A percentile compares a stretch with the other conserved stretches of the same genome.
phyloP scores from a whole-genome alignment of 352 stramenopile species.

The Globisporangium cylindrosporum region DNA sequence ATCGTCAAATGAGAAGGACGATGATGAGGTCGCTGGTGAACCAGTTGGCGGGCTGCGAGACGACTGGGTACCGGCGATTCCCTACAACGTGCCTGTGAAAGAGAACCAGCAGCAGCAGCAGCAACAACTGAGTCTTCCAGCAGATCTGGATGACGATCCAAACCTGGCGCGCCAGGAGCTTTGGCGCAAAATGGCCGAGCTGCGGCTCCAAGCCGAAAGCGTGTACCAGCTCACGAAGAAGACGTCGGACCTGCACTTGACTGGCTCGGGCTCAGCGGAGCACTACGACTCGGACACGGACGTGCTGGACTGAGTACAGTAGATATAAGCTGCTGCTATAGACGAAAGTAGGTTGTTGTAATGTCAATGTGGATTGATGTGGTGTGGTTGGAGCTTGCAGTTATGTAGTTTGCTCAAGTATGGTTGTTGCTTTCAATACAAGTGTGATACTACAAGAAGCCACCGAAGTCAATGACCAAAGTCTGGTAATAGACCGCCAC shows the following conservation, averaged over 20 bases:
- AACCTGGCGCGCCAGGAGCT: slow-evolving; percentile 24
- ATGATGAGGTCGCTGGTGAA: background rate
- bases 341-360: background rate
- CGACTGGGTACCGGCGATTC: slow-evolving; percentile 8
- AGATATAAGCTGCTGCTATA: background rate
- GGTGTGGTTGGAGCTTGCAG: background rate
- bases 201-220: slow-evolving; percentile 50
- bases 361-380: background rate
- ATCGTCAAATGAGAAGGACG: background rate
- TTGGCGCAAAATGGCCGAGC: slow-evolving; percentile 48
- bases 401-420: background rate
- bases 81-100: background rate
- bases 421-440: background rate
- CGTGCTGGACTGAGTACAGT: background rate
- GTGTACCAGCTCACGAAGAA: slow-evolving; percentile 58
- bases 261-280: slow-evolving; percentile 1
- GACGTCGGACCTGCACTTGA: slow-evolving; percentile 16
- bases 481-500: too few relatives aligned
- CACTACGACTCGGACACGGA: slow-evolving; percentile 12
- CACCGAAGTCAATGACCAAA: too few relatives aligned
- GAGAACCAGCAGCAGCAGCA: background rate
- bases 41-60: background rate
- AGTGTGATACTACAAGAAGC: background rate
- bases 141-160: background rate
- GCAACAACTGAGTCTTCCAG: background rate